These are phyloP conservation scores for Sugiyamaella boreocaroliniensis DNA, from an alignment of 805 yeast genomes.

Conservation along the genomic window DNA sequence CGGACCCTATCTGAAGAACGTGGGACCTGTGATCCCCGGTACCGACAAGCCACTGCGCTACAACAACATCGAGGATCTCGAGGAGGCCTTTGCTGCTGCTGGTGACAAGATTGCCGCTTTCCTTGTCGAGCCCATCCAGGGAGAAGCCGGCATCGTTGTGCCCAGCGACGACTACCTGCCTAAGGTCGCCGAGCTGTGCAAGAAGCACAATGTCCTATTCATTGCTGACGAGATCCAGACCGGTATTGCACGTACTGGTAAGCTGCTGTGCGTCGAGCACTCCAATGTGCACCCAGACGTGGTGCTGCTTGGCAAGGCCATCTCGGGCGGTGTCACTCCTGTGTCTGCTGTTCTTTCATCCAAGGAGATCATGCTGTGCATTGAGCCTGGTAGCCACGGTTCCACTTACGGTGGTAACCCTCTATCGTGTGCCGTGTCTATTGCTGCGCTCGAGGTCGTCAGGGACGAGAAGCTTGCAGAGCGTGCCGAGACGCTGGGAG, in stretches of 20 bases:
- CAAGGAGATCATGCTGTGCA: conserved; percentile 78
- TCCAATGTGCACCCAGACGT: conserved; percentile 80
- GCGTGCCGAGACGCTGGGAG: conserved; percentile 68
- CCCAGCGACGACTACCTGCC: conserved; percentile 79
- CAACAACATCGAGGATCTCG: conserved; percentile 81
- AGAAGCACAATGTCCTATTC: conserved; percentile 74
- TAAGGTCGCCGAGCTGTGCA: conserved; percentile 66
- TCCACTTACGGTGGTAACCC: conserved; percentile 98
- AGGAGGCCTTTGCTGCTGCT: conserved; percentile 68
- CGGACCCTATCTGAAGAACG: conserved; percentile 82
- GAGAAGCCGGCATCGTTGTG: conserved; percentile 96
- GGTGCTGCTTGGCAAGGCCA: conserved; percentile 85
- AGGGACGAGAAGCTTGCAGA: conserved; percentile 80
- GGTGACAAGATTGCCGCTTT: conserved; percentile 90
- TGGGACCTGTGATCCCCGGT: conserved; percentile 81
- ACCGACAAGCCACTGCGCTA: conserved; percentile 62
- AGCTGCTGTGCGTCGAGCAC: conserved; percentile 87
- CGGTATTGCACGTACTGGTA: conserved; percentile 96
- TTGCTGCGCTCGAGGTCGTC: conserved; percentile 88
- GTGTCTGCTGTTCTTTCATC: conserved; percentile 88
- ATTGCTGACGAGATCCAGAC: conserved; percentile 98
- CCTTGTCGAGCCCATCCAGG: conserved; percentile 92
- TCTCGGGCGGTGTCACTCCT: conserved; percentile 91
- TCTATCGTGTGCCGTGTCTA: conserved; percentile 83
- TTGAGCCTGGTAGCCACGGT: conserved; percentile 95